A percentile compares a stretch with the other conserved stretches of the same genome.
phyloP scores from a whole-genome alignment of 208 protist species.

The Trypanosoma melophagium region DNA sequence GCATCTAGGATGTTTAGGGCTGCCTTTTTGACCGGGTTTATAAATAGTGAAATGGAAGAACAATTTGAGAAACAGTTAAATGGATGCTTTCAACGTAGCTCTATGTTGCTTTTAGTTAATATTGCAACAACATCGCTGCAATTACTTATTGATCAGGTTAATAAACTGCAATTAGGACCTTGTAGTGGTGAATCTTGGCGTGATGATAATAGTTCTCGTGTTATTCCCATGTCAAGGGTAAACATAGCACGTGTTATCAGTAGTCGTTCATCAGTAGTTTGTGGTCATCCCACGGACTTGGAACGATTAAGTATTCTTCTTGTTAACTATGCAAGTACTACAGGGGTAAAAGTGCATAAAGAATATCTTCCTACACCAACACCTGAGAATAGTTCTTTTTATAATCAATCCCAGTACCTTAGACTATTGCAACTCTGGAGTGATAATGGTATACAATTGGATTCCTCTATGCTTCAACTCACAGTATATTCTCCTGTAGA shows the following conservation, averaged over 20 bases:
- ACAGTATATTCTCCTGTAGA: constrained; percentile 73
- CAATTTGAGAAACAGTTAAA: constrained; percentile 31
- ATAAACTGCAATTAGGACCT: constrained; percentile 33
- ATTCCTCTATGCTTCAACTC: constrained; percentile 41
- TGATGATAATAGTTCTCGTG: not conserved
- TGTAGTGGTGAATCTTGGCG: not conserved
- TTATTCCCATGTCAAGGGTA: constrained; percentile 52
- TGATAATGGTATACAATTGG: constrained; percentile 42
- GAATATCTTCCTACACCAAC: constrained; percentile 57
- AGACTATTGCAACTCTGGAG: constrained; percentile 59
- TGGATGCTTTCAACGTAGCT: constrained; percentile 34
- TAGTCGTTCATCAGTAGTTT: constrained; percentile 64
- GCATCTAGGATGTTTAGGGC: constrained; percentile 63
- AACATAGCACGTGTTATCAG: constrained; percentile 73
- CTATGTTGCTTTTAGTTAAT: constrained; percentile 71
- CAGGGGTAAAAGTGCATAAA: constrained; percentile 68
- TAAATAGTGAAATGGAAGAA: constrained; percentile 41
- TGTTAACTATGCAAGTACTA: constrained; percentile 51
- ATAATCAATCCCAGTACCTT: constrained; percentile 54
- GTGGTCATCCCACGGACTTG: constrained; percentile 74
- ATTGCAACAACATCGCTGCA: constrained; percentile 60
- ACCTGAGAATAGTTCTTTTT: constrained; percentile 70
- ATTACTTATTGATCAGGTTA: constrained; percentile 58
- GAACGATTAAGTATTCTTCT: constrained; percentile 60
- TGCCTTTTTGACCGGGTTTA: constrained; percentile 60